A percentile compares a stretch with the other conserved stretches of the same genome.
Conservation (phyloP, 176 grass and related monocot genomes). For the Oryza brachyantha region DNA sequence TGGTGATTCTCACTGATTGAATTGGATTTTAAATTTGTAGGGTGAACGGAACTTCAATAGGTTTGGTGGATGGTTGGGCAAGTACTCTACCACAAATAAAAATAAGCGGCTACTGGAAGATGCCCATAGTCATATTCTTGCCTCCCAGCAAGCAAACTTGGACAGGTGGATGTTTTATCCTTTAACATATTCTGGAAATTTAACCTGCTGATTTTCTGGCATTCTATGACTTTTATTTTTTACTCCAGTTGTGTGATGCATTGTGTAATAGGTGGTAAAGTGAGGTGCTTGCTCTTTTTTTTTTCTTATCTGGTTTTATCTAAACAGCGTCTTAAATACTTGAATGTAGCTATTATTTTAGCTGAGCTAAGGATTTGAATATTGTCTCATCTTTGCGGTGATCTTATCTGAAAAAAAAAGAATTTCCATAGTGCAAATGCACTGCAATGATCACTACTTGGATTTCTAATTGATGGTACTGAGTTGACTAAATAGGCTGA, state of each 20-base stretch:
- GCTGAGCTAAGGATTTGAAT: not conserved
- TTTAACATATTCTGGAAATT: constrained; percentile 10
- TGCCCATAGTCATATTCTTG: constrained; percentile 89
- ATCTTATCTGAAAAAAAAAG: not conserved
- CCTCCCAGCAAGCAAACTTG: constrained; percentile 82
- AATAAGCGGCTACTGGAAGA: constrained; percentile 94
- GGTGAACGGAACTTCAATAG: constrained; percentile 98
- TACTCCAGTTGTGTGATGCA: not conserved
- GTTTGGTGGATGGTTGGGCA: constrained; percentile 99
- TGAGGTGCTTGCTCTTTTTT: not conserved
- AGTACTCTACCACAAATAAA: constrained; percentile 90
- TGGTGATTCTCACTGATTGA: constrained; percentile 26
- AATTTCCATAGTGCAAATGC: not conserved
- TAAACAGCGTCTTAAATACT: not conserved
- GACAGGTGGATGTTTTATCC: constrained; percentile 51
- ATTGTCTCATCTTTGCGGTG: not conserved
- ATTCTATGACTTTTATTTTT: not conserved
- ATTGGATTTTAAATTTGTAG: constrained; percentile 42
- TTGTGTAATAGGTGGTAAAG: not conserved
- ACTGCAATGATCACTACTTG: not conserved
- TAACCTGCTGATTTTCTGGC: not conserved
- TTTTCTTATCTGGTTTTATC: constrained; percentile 2
- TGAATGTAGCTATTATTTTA: not conserved
- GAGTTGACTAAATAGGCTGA: not conserved
- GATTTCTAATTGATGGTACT: not conserved